phyloP scores from a whole-genome alignment of 352 stramenopile genomes.

The Phytopythium montanum region DNA sequence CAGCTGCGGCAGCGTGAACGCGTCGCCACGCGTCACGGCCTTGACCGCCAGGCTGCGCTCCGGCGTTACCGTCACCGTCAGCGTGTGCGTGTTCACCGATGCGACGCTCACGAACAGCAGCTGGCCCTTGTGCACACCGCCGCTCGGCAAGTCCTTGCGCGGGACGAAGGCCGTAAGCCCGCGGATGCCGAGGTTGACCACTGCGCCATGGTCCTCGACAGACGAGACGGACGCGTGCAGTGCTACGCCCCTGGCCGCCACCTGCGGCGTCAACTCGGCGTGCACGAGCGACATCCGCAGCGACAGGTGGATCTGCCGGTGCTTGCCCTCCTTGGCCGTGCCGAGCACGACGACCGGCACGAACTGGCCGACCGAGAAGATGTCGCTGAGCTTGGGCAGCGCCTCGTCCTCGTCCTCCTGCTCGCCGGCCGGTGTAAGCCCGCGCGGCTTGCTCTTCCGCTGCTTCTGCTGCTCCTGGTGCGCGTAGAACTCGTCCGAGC shows the following conservation, averaged over 20 bases:
- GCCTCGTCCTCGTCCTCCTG: conserved; percentile 23
- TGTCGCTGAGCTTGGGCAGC: conserved; percentile 38
- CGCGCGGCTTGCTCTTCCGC: conserved; percentile 14
- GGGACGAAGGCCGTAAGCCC: conserved; percentile 77
- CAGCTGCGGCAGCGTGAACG: conserved; percentile 87
- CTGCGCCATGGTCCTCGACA: conserved; percentile 93
- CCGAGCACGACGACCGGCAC: conserved; percentile 79
- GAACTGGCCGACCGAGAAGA: conserved; percentile 83
- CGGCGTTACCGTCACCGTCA: conserved; percentile 62
- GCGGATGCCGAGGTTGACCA: conserved; percentile 89
- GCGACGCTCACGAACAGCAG: conserved; percentile 66
- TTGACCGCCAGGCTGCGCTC: conserved; percentile 68
- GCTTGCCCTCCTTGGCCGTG: conserved; percentile 66
- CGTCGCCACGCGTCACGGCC: conserved; percentile 74
- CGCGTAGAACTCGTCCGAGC: conserved; percentile 76
- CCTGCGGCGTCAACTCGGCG: conserved; percentile 54
- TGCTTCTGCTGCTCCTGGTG: conserved; percentile 21
- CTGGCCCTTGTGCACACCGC: conserved; percentile 48
- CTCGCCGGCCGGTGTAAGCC: neutral
- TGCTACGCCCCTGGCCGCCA: conserved; percentile 61
- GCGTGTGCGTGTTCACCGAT: conserved; percentile 76
- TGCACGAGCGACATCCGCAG: conserved; percentile 87
- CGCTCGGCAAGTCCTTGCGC: conserved; percentile 57
- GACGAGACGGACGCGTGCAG: conserved; percentile 87
- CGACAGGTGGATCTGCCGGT: conserved; percentile 90